Evolutionary conservation across 345 rosid genomes (phyloP).

Genomic region (Acer negundo): DNA sequence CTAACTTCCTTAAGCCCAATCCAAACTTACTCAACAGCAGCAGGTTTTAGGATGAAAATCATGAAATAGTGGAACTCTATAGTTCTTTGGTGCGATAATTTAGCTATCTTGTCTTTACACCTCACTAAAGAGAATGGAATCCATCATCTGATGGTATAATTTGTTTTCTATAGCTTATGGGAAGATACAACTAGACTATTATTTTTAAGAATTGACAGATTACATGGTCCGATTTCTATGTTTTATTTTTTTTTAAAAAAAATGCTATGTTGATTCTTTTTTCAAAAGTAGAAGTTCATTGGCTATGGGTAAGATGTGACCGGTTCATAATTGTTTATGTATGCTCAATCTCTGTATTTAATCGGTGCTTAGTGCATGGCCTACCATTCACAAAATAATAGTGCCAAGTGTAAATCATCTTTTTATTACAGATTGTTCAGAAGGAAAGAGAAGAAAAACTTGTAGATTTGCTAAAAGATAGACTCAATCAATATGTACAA

Average conservation of each 20-base stretch:
- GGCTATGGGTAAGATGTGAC: background rate
- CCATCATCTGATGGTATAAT: background rate
- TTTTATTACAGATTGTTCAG: conserved; percentile 71
- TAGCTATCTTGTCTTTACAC: background rate
- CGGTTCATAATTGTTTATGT: background rate
- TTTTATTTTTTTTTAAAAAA: background rate
- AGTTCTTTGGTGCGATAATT: background rate
- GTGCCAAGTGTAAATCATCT: background rate
- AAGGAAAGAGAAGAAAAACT: conserved; percentile 98
- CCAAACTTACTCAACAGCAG: background rate
- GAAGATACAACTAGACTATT: background rate
- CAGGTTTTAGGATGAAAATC: background rate
- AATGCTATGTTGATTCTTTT: background rate
- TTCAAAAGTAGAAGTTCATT: background rate
- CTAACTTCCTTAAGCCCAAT: background rate
- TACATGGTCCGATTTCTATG: background rate
- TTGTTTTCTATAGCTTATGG: background rate
- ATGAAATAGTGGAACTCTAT: background rate
- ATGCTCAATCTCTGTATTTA: background rate
- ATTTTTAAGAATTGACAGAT: background rate
- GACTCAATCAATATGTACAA: conserved; percentile 74
- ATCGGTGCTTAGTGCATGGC: background rate
- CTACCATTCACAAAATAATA: background rate
- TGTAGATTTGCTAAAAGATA: conserved; percentile 63
- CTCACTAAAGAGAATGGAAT: background rate